Conservation (phyloP, 75 land plant genomes). For the Adiantum capillusveneris region DNA sequence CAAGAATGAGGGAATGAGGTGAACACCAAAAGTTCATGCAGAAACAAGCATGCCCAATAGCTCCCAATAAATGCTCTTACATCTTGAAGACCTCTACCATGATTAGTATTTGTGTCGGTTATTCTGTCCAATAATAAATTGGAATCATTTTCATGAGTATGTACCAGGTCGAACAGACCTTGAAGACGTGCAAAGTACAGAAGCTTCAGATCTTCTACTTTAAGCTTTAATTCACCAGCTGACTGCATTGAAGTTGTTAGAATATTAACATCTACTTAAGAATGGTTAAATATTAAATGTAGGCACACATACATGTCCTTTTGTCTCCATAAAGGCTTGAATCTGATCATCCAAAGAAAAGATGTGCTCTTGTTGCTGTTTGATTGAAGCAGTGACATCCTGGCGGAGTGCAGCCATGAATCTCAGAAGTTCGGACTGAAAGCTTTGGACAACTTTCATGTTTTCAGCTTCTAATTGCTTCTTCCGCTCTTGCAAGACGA, state of each 20-base stretch:
- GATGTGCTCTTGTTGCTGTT: slow-evolving; percentile 56
- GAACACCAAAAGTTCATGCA: too few relatives aligned
- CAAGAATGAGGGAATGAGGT: too few relatives aligned
- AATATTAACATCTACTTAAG: not conserved
- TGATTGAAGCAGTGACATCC: slow-evolving; percentile 37
- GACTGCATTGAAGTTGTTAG: slow-evolving; percentile 10
- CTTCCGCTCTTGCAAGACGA: slow-evolving; percentile 44
- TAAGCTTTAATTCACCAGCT: slow-evolving; percentile 19
- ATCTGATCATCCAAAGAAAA: slow-evolving; percentile 51
- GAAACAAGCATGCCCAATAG: too few relatives aligned
- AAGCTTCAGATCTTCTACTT: slow-evolving; percentile 12
- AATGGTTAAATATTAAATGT: not conserved
- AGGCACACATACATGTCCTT: slow-evolving; percentile 43
- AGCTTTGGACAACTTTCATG: slow-evolving; percentile 45
- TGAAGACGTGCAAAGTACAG: slow-evolving; percentile 17
- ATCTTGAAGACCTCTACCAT: slow-evolving; percentile 13
- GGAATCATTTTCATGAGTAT: slow-evolving; percentile 14
- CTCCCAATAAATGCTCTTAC: slow-evolving; percentile 2
- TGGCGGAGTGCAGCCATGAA: slow-evolving; percentile 44
- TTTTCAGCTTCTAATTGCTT: slow-evolving; percentile 63
- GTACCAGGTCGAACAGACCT: slow-evolving; percentile 11
- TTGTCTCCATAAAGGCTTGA: slow-evolving; percentile 39
- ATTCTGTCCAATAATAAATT: slow-evolving; percentile 8
- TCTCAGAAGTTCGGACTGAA: slow-evolving; percentile 45
- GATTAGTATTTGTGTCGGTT: slow-evolving; percentile 6